These are phyloP conservation scores for Microbotryum scabiosae DNA, from an alignment of 1,284 basidiomycete genomes.

Conservation along the genomic window DNA sequence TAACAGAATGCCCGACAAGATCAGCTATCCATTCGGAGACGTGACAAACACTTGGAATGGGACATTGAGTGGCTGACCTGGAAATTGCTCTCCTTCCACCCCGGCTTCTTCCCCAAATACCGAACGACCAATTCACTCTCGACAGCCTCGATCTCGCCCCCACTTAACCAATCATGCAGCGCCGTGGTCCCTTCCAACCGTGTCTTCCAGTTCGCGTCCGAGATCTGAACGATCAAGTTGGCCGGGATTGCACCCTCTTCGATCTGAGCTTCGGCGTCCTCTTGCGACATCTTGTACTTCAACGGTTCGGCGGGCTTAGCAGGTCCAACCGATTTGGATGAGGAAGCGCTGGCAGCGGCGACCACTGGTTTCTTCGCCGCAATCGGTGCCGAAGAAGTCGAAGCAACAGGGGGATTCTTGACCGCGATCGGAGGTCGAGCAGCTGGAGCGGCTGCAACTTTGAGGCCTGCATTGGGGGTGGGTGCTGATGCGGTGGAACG, in stretches of 20 bases:
- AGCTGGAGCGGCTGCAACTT: conserved; percentile 37
- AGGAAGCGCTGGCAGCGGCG: conserved; percentile 32
- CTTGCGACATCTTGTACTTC: conserved; percentile 82
- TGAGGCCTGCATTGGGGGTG: neutral
- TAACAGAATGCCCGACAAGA: conserved; percentile 2
- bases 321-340: conserved; percentile 34
- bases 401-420: conserved; percentile 11
- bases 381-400: neutral
- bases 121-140: conserved; percentile 87
- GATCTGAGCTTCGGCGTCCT: conserved; percentile 68
- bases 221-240: conserved; percentile 62
- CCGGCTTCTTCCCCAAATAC: conserved; percentile 76
- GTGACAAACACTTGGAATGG: neutral
- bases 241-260: conserved; percentile 51
- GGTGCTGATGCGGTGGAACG: conserved; percentile 27
- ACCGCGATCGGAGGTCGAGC: conserved; percentile 40
- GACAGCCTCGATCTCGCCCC: conserved; percentile 52
- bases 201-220: conserved; percentile 86
- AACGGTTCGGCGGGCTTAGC: conserved; percentile 61
- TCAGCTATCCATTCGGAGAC: neutral
- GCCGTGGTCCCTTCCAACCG: conserved; percentile 79
- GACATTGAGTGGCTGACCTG: conserved; percentile 52
- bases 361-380: conserved; percentile 50
- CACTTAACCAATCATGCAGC: conserved; percentile 73
- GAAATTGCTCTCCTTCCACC: conserved; percentile 98